Conservation (phyloP, 2,329 filamentous ascomycete genomes). For the Sarocladium brachiariae region DNA sequence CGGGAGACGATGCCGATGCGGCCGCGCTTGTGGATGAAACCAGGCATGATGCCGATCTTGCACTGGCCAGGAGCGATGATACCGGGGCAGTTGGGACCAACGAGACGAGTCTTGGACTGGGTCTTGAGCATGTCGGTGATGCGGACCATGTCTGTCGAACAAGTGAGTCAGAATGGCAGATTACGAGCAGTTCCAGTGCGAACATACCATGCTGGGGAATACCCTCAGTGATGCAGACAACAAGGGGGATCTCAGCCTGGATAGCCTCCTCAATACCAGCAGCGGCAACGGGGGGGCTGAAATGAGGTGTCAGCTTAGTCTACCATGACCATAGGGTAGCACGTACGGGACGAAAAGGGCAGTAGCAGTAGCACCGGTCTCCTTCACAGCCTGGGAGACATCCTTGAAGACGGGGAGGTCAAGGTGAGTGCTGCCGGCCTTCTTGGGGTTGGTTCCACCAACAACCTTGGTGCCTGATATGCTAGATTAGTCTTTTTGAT, state of each 20-base stretch:
- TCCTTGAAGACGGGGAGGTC: conserved; percentile 88
- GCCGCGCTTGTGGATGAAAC: conserved; percentile 99
- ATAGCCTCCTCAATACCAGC: conserved; percentile 96
- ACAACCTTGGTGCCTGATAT: conserved; percentile 87
- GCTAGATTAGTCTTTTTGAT: background rate
- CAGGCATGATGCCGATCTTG: conserved; percentile 99
- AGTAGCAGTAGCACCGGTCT: conserved; percentile 84
- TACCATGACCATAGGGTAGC: background rate
- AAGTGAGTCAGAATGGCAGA: conserved; percentile 1
- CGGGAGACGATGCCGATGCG: conserved; percentile 98
- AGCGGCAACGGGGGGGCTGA: conserved; percentile 83
- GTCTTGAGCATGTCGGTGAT: conserved; percentile 98
- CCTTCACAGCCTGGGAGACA: conserved; percentile 80
- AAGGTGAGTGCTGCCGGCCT: conserved; percentile 85
- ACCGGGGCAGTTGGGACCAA: conserved; percentile 75
- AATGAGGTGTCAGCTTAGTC: conserved; percentile 25
- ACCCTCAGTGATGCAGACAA: conserved; percentile 97
- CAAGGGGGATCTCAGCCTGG: conserved; percentile 83
- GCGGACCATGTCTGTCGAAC: conserved; percentile 81
- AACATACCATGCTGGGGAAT: conserved; percentile 86
- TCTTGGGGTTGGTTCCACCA: conserved; percentile 98
- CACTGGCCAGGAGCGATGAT: conserved; percentile 94
- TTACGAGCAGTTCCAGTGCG: conserved; percentile 10
- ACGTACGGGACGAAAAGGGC: conserved; percentile 92
- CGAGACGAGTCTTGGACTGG: conserved; percentile 92